Percentiles rank a stretch among this genome's conserved stretches.
Conservation (phyloP, 768 basidiomycete species). For the Panellus pusillus region DNA sequence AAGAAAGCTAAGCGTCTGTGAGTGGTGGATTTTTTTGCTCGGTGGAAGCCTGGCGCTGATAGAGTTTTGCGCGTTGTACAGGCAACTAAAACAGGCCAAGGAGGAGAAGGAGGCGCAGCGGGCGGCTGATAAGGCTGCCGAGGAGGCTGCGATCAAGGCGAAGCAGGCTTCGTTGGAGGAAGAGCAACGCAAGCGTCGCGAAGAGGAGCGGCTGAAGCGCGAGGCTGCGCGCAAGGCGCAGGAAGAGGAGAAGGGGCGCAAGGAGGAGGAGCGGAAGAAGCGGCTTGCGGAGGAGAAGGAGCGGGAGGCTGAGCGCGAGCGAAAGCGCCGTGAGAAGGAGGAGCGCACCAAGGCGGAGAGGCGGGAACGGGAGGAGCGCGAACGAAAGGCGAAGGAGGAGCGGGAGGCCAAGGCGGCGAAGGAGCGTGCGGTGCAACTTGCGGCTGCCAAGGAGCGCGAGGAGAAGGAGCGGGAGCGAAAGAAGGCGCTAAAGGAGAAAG, state of each 20-base stretch:
- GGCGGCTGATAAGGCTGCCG: slow-evolving; percentile 84
- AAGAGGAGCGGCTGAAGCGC: slow-evolving; percentile 81
- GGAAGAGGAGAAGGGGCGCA: slow-evolving; percentile 81
- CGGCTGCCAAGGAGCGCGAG: slow-evolving; percentile 44
- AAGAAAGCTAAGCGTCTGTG: slow-evolving; percentile 96
- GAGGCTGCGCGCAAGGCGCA: slow-evolving; percentile 74
- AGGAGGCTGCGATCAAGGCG: slow-evolving; percentile 76
- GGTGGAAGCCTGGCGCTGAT: slow-evolving; percentile 4
- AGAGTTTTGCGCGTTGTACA: slow-evolving; percentile 29
- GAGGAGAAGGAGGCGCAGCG: slow-evolving; percentile 92
- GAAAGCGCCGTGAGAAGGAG: slow-evolving; percentile 74
- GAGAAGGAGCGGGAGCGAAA: slow-evolving; percentile 39
- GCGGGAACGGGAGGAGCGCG: slow-evolving; percentile 67
- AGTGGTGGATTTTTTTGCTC: slow-evolving; percentile 27
- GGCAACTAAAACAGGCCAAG: slow-evolving; percentile 89
- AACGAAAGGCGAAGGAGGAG: slow-evolving; percentile 66
- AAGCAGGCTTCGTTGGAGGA: slow-evolving; percentile 79
- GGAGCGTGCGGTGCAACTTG: slow-evolving; percentile 57
- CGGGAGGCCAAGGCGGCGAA: slow-evolving; percentile 65
- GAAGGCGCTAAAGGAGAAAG: slow-evolving; percentile 39
- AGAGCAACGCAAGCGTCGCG: slow-evolving; percentile 75
- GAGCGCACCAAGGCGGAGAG: slow-evolving; percentile 71
- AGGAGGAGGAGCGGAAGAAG: slow-evolving; percentile 81
- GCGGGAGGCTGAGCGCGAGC: slow-evolving; percentile 72
- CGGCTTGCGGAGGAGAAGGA: slow-evolving; percentile 80